Evolutionary conservation across 805 yeast genomes (phyloP).

Genomic region (Novakomyces olei): DNA sequence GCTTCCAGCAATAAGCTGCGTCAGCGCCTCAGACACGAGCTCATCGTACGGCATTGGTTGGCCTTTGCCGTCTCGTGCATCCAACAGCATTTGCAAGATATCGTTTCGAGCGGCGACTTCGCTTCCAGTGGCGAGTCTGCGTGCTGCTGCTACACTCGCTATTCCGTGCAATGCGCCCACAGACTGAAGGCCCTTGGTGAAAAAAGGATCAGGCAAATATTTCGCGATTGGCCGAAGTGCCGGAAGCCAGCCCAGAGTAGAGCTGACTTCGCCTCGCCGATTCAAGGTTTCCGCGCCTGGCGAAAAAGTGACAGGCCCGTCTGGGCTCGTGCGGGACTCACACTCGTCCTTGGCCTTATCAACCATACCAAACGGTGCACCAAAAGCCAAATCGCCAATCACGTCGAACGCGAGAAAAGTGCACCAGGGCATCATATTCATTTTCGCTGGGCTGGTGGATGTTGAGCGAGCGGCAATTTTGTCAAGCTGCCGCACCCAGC

Average conservation of each 20-base stretch:
- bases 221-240: neutral
- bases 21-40: neutral
- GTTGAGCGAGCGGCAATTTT: no score
- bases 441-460: neutral
- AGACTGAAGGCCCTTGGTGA: neutral
- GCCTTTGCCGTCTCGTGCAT: neutral
- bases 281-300: neutral
- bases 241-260: neutral
- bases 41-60: neutral
- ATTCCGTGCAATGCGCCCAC: neutral
- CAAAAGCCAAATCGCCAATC: neutral
- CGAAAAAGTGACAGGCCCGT: no score
- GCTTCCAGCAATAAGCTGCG: neutral
- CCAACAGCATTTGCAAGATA: neutral
- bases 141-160: neutral
- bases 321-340: no score
- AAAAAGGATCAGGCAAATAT: neutral
- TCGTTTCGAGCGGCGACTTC: neutral
- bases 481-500: no score
- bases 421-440: neutral
- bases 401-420: neutral
- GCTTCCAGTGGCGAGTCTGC: neutral
- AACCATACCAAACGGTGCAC: neutral
- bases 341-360: neutral
- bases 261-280: neutral